phyloP scores from a whole-genome alignment of 768 basidiomycete species.

The Phanerodontia chrysosporium region DNA sequence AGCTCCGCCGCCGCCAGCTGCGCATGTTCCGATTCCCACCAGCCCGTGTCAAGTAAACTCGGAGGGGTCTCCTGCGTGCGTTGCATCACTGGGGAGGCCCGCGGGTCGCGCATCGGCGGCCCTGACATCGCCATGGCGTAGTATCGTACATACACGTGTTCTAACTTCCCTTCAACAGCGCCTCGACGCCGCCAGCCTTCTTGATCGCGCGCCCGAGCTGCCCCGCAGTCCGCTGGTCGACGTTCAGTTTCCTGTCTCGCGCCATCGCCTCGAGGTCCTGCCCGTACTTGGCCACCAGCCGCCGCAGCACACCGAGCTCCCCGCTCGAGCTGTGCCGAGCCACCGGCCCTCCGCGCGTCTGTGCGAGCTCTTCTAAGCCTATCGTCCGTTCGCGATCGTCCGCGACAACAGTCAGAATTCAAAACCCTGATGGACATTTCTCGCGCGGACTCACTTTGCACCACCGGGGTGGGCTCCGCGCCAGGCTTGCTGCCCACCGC shows the following conservation, averaged over 20 bases:
- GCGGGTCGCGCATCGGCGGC: not conserved
- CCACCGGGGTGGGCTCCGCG: slow-evolving; percentile 26
- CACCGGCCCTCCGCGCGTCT: slow-evolving; percentile 18
- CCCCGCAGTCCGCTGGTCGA: slow-evolving; percentile 80
- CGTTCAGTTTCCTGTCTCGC: slow-evolving; percentile 72
- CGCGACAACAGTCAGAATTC: slow-evolving; percentile 8
- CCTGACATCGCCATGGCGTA: not conserved
- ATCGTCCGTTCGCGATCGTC: slow-evolving; percentile 11
- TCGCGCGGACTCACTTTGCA: slow-evolving; percentile 34
- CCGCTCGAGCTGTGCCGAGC: slow-evolving; percentile 61
- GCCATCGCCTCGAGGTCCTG: slow-evolving; percentile 74
- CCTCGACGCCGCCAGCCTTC: slow-evolving; percentile 46
- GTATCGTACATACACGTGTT: slow-evolving; percentile 9
- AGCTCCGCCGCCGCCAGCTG: not conserved
- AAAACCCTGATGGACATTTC: slow-evolving; percentile 11
- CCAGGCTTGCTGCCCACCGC: slow-evolving; percentile 16
- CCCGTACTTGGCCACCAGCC: slow-evolving; percentile 67
- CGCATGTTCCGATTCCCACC: not conserved
- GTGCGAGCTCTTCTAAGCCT: slow-evolving; percentile 68
- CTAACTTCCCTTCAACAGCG: slow-evolving; percentile 16
- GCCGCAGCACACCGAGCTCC: slow-evolving; percentile 62
- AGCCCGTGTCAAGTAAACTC: not conserved
- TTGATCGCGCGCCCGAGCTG: slow-evolving; percentile 63
- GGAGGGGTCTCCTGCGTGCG: too few relatives aligned
- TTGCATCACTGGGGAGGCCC: too few relatives aligned